Base-by-base conservation (phyloP, 106 monocot species). In the Gastrodia elata region DNA sequence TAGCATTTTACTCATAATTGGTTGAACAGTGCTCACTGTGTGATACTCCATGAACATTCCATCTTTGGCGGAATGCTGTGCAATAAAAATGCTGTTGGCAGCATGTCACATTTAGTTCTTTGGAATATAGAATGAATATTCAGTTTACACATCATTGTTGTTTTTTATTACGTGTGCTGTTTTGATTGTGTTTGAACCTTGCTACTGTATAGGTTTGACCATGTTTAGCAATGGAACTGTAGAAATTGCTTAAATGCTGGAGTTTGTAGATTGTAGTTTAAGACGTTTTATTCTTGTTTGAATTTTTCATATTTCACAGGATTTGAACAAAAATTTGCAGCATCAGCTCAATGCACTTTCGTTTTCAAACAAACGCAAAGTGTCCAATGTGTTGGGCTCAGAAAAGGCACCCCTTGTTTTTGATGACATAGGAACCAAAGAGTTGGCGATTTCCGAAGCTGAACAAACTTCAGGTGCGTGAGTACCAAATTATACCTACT, bases 341-440 rank as follows among this genome's bases (percentile, higher is more conserved):
- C 82, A 87, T 39, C 86, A 90, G 74, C 79, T 90, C 40, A 87
- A 90, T 80, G 65, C 80, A 65, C 83, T 84, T 76, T 82, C 90
- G 57, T 87, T 90, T 55, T 64, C 77, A 32, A 84, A 71, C 67
- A 87, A 84, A 75, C 67, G 90, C 48, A 90, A 90, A 73, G 87
- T 58, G 34, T 64, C 82, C 20, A 90, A 78, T 67, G 49, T 73
- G 37, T 87, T 84, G 70, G 30, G 37, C 40, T 65, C 65, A 1
- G 80, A 83, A 37, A 80, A 78, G 39, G 14, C 69, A 75, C 43
- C 64, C 25, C 33, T 34, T 81, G 39, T 40, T 25, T 58, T 76
- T 74, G 76, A 72, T 36, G 11, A 43, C 16, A 59, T 24, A 39
- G 68, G 59, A 64, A 61, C 20, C 30, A 55, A 78, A 30, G 69